Percentiles rank a stretch among this genome's conserved stretches.
These are phyloP conservation scores for Aspergillus udagawae DNA, from an alignment of 2,329 filamentous ascomycete species.

Conservation along the genomic window DNA sequence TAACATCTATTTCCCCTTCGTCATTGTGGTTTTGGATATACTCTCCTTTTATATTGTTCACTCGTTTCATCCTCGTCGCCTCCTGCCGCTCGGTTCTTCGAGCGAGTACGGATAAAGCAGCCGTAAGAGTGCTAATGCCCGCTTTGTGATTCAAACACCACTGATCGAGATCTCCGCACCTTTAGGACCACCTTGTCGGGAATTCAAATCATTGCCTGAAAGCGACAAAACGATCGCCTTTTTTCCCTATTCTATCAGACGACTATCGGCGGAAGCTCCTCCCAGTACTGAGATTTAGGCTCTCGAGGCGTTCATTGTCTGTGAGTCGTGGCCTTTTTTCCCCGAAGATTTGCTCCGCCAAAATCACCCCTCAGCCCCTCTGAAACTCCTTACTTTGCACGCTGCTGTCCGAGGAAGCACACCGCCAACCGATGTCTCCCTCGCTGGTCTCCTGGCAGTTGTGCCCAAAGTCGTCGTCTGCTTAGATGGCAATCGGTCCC, in stretches of 20 bases:
- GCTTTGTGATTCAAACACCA: slow-evolving; percentile 24
- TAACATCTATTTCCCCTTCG: slow-evolving; percentile 24
- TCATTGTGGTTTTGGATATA: slow-evolving; percentile 10
- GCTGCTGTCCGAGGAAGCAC: slow-evolving; percentile 20
- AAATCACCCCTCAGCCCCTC: slow-evolving; percentile 35
- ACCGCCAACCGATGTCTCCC: slow-evolving; percentile 26
- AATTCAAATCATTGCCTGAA: slow-evolving; percentile 8
- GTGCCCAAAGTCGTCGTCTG: slow-evolving; percentile 4
- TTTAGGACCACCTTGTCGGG: slow-evolving; percentile 16
- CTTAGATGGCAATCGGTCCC: slow-evolving; percentile 13
- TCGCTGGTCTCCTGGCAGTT: slow-evolving; percentile 5
- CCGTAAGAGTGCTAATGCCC: slow-evolving; percentile 5
- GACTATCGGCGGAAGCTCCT: slow-evolving; percentile 8
- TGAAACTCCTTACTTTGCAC: slow-evolving; percentile 32
- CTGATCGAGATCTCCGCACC: slow-evolving; percentile 32
- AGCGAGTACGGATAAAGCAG: slow-evolving; percentile 10
- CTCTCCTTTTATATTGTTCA: slow-evolving; percentile 12
- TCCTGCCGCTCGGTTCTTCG: slow-evolving; percentile 10
- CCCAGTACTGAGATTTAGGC: slow-evolving; percentile 14
- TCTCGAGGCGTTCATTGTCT: slow-evolving; percentile 39
- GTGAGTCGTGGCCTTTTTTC: slow-evolving; percentile 28
- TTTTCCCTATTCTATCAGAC: slow-evolving; percentile 8
- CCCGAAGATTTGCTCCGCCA: slow-evolving; percentile 24
- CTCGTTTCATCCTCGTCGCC: slow-evolving; percentile 21
- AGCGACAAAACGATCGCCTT: slow-evolving; percentile 20